Base-by-base conservation (phyloP, 2,329 filamentous ascomycete species). In the Thielaviopsis ethacetica region DNA sequence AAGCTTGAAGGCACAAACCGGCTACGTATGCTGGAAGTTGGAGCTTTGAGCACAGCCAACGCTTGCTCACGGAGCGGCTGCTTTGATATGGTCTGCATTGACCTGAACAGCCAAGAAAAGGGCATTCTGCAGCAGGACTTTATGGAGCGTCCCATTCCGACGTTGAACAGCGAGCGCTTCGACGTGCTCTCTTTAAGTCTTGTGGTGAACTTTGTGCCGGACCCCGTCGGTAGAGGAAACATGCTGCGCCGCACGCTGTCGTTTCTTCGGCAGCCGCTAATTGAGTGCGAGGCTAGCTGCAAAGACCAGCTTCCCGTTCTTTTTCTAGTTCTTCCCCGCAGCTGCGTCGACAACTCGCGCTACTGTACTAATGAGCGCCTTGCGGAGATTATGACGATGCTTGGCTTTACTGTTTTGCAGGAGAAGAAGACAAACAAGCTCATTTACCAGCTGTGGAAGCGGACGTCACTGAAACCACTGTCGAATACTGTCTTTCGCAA, bases 131-230 rank as follows among this genome's bases (percentile, higher is more conserved):
- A 94, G 69, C 89, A 96, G 68, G 89, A 98, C 69, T 97, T 98
- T 67, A 95, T 98, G 91, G 73, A 88, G 64, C 79, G 90, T 26
- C 87, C 90, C 0, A 70, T 91, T 2, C 91, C 91, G 0, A 68
- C 67, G 5, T 69, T 76, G 22, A 73, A 78, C 5, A 69, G 73
- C 0, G 83, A 90, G 49, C 75, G 75, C 22, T 97, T 97, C 68
- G 88, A 98, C 68, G 81, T 97, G 56, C 85, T 98, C 66, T 95
- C 90, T 55, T 75, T 98, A 24, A 95, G 90, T 9, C 74, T 98
- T 57, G 93, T 98, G 5, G 76, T 98, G 63, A 98, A 98, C 70
- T 98, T 90, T 67, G 91, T 97, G 2, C 88, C 91, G 0, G 84
- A 91, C 64, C 79, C 89, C 2, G 72, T 72, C 34, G 79, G 77